Evolutionary conservation across 1,284 basidiomycete species (phyloP).

Genomic region (Ustilago loliicola): DNA sequence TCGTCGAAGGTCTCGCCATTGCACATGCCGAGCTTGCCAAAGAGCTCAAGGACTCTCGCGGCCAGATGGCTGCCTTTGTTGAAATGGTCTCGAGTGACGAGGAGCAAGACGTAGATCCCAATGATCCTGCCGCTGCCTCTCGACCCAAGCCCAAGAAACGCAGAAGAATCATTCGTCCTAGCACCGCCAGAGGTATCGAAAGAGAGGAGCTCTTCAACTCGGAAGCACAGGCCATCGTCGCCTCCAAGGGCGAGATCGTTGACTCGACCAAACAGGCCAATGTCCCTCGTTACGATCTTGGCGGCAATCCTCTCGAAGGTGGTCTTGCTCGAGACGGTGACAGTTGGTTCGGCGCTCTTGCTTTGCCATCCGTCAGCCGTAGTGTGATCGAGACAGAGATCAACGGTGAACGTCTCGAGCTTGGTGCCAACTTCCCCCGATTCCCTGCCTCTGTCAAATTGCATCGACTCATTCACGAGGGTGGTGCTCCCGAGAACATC

Average conservation of each 20-base stretch:
- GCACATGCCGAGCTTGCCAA: constrained; percentile 62
- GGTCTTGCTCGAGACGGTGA: constrained; percentile 63
- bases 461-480: constrained; percentile 65
- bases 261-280: constrained; percentile 41
- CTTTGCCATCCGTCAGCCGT: constrained; percentile 64
- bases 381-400: constrained; percentile 64
- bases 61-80: constrained; percentile 43
- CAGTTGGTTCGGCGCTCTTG: constrained; percentile 66
- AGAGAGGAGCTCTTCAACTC: constrained; percentile 62
- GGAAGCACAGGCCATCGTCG: constrained; percentile 52
- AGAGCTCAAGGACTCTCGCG: constrained; percentile 52
- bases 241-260: constrained; percentile 50
- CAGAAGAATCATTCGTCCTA: constrained; percentile 50
- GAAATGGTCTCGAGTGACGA: constrained; percentile 52
- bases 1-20: constrained; percentile 65
- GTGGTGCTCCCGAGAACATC: constrained; percentile 62
- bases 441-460: constrained; percentile 64
- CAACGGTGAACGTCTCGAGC: constrained; percentile 65
- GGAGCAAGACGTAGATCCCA: constrained; percentile 36
- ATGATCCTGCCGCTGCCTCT: constrained; percentile 18
- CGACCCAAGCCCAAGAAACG: constrained; percentile 46
- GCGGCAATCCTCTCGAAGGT: constrained; percentile 62
- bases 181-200: constrained; percentile 58
- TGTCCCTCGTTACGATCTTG: constrained; percentile 42
- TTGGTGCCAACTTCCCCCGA: constrained; percentile 62